Percentiles rank a stretch among this genome's conserved stretches.
phyloP scores from a whole-genome alignment of 495 filamentous ascomycete species.

The Parmelia sp. region DNA sequence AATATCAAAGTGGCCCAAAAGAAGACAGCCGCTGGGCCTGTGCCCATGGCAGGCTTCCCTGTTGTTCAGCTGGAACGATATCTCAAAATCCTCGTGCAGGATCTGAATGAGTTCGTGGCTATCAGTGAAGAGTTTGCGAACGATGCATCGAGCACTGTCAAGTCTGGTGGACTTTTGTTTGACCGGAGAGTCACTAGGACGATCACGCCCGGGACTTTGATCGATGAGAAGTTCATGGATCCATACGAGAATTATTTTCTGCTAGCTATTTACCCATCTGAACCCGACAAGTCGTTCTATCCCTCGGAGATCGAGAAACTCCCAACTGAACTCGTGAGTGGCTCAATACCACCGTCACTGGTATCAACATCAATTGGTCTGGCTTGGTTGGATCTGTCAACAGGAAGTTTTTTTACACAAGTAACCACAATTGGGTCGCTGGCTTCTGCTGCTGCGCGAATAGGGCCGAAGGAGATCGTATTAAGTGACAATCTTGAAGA shows the following conservation, averaged over 20 bases:
- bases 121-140: conserved; percentile 88
- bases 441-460: conserved; percentile 69
- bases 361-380: conserved; percentile 57
- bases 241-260: conserved; percentile 88
- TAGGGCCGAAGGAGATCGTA: conserved; percentile 80
- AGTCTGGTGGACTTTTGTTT: conserved; percentile 69
- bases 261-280: conserved; percentile 58
- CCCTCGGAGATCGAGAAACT: not conserved
- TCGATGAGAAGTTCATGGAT: conserved; percentile 96
- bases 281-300: conserved; percentile 19
- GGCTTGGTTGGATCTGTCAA: conserved; percentile 92
- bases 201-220: conserved; percentile 88
- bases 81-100: conserved; percentile 86
- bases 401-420: conserved; percentile 87
- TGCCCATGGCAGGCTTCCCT: conserved; percentile 92
- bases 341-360: conserved; percentile 32
- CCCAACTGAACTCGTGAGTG: conserved; percentile 13
- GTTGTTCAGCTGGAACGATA: conserved; percentile 86
- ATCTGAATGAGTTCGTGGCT: conserved; percentile 82
- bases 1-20: conserved; percentile 83
- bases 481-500: conserved; percentile 57
- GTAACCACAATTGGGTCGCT: conserved; percentile 65
- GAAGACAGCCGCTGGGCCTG: conserved; percentile 63
- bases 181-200: conserved; percentile 79
- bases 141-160: conserved; percentile 56